Evolutionary conservation across 2,329 filamentous ascomycete species (phyloP).

Genomic region (Penicillium verrucosum): DNA sequence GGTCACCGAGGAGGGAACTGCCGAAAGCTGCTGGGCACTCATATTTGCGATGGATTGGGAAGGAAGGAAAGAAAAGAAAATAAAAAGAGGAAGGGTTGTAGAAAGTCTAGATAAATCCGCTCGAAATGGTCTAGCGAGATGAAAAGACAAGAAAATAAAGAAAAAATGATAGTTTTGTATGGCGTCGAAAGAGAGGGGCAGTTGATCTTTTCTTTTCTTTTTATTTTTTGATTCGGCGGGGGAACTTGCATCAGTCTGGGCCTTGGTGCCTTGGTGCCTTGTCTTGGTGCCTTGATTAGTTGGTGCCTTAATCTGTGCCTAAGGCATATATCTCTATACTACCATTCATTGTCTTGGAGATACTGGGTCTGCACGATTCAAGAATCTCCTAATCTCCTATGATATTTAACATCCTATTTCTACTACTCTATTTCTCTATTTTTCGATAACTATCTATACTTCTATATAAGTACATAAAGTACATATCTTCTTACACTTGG

Average conservation of each 20-base stretch:
- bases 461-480: not conserved
- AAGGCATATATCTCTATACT: not conserved
- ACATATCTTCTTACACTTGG: not conserved
- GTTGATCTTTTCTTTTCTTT: constrained; percentile 12
- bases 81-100: not conserved
- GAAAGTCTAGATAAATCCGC: not conserved
- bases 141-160: not conserved
- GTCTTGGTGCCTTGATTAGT: no score
- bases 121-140: not conserved
- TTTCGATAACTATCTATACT: not conserved
- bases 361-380: not conserved
- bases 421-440: not conserved
- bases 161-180: not conserved
- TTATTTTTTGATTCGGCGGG: constrained; percentile 16
- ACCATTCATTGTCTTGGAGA: no score
- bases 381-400: not conserved
- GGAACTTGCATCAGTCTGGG: constrained; percentile 7
- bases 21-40: constrained; percentile 23
- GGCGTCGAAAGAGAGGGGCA: constrained; percentile 4
- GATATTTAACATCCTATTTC: not conserved
- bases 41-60: constrained; percentile 7
- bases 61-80: not conserved
- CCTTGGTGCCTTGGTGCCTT: not conserved
- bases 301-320: not conserved
- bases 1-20: constrained; percentile 61